Base-by-base conservation (phyloP, 2,329 filamentous ascomycete species). In the Colletotrichum sp. region DNA sequence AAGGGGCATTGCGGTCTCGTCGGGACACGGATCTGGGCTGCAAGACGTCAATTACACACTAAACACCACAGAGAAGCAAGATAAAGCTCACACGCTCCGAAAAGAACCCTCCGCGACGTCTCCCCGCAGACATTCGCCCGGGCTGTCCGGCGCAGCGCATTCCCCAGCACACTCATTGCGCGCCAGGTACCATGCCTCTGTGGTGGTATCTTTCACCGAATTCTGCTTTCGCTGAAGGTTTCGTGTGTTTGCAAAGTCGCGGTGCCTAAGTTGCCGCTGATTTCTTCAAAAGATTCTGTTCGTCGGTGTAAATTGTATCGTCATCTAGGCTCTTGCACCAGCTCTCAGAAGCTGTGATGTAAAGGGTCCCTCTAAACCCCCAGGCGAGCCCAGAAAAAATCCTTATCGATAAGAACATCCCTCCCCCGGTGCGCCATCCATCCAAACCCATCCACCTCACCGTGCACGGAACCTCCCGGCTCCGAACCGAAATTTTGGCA, bases 111-210 rank as follows among this genome's bases (percentile, higher is more conserved):
- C 38, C 15, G 36, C 24, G 55, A 33, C 16, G n/a, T 43, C 31
- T 57, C 31, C 33, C 55, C 51, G 47, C 62, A 33, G 27, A 18
- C 31, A 21, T 34, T 67, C 62, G 21, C n/a, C 62, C 62, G 68
- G 62, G 62, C 68, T 16, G 21, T 57, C 43, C 68, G 68, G 43
- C 71, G 62, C 68, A 71, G 31, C 71, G 57, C 68, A 36, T 54
- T 67, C 71, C 31, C 61, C 57, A 73, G 55, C 73, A 80, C 77
- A 76, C 76, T 81, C 81, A 82, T 83, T 67, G 81, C 79, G 79
- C 75, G 71, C 71, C 55, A 62, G 36, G 62, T 66, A 66, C 13
- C 68, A 62, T 66, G 61, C 33, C 43, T 15, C 15, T 29, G 29
- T n/a, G 11, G 11, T 7, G 9, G 33, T 15, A 8, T 4, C 3